A percentile compares a stretch with the other conserved stretches of the same genome.
phyloP scores from a whole-genome alignment of 1,284 basidiomycete species.

The Ustilago vetiveriae region DNA sequence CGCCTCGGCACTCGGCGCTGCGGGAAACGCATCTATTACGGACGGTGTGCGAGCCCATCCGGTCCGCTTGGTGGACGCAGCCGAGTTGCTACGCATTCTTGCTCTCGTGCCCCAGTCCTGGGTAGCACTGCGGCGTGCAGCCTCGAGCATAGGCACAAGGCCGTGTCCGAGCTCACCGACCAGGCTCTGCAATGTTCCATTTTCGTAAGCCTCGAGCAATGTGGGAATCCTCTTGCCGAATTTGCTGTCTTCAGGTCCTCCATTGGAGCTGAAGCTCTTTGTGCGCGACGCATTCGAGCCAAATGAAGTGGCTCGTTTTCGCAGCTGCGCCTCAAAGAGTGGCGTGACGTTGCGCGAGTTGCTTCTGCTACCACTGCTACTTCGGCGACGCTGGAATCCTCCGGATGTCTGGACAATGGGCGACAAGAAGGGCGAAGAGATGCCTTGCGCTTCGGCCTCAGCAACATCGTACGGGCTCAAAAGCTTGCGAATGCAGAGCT shows the following conservation, averaged over 20 bases:
- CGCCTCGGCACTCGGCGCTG: neutral
- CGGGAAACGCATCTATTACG: conserved; percentile 9
- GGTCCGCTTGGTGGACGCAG: conserved; percentile 4
- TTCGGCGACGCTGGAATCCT: conserved; percentile 24
- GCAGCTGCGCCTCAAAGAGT: conserved; percentile 22
- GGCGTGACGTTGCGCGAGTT: conserved; percentile 28
- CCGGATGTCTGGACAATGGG: conserved; percentile 26
- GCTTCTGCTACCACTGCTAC: conserved; percentile 23
- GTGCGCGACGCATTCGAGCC: conserved; percentile 35
- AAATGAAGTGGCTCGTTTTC: conserved; percentile 20
- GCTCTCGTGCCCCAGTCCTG: conserved; percentile 54
- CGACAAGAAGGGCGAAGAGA: conserved; percentile 38
- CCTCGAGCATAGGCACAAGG: conserved; percentile 49
- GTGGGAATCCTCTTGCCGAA: conserved; percentile 41
- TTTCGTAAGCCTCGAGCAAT: conserved; percentile 59
- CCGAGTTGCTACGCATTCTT: conserved; percentile 23
- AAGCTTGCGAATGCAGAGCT: conserved; percentile 59
- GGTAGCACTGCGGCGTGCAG: conserved; percentile 57
- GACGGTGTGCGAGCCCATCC: conserved; percentile 17
- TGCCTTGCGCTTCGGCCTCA: conserved; percentile 21
- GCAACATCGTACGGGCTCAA: conserved; percentile 42
- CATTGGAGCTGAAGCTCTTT: conserved; percentile 39
- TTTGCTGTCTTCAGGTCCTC: conserved; percentile 36
- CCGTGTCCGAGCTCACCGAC: conserved; percentile 44
- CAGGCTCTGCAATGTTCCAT: conserved; percentile 52